A percentile compares a stretch with the other conserved stretches of the same genome.
phyloP scores from a whole-genome alignment of 2,329 filamentous ascomycete genomes.

The Blastomyces emzantsi region DNA sequence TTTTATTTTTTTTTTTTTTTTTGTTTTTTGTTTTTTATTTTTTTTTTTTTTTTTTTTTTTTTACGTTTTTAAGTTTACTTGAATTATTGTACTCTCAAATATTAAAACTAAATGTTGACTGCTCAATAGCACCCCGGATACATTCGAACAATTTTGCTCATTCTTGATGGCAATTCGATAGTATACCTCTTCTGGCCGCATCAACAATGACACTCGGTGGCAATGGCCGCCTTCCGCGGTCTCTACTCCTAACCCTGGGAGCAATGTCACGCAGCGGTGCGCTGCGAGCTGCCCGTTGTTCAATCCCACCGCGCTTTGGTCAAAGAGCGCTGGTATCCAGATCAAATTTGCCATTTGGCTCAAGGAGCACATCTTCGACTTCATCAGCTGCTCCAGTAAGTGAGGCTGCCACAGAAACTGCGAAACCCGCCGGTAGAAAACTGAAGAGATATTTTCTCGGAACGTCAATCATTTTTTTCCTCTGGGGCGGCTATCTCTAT shows the following conservation, averaged over 20 bases:
- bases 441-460: slow-evolving; percentile 28
- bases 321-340: not conserved
- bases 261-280: not conserved
- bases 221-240: slow-evolving; percentile 13
- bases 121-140: not conserved
- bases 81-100: not conserved
- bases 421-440: slow-evolving; percentile 1
- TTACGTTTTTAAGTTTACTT: not conserved
- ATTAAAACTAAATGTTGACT: not conserved
- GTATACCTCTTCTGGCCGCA: not conserved
- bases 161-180: not conserved
- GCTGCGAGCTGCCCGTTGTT: not conserved
- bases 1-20: not conserved
- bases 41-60: not conserved
- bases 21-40: not conserved
- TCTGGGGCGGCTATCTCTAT: slow-evolving; percentile 53
- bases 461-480: slow-evolving; percentile 44
- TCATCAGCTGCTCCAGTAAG: not conserved
- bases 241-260: not conserved
- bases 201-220: slow-evolving; percentile 6
- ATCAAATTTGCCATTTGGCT: slow-evolving; percentile 7
- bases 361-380: slow-evolving; percentile 9
- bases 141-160: not conserved
- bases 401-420: not conserved
- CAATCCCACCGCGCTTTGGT: not conserved